phyloP scores from a whole-genome alignment of 139 green algal genomes.

The Trebouxia sp. region DNA sequence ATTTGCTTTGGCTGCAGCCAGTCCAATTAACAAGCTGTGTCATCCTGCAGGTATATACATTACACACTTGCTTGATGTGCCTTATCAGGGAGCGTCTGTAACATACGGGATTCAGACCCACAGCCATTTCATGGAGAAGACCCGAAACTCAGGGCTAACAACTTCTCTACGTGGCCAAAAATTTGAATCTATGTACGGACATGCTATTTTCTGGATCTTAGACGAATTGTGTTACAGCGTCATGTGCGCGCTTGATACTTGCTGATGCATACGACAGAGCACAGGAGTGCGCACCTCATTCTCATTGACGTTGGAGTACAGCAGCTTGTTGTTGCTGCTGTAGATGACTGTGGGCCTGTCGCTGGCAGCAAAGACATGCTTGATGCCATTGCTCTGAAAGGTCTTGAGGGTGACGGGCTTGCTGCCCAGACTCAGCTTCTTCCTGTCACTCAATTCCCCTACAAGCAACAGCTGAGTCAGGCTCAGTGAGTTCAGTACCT shows the following conservation, averaged over 20 bases:
- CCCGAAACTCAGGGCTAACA: too few species aligned
- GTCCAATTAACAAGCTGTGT: too few species aligned
- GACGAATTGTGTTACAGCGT: neutral
- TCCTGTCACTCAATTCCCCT: slow-evolving; percentile 65
- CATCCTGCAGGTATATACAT: too few species aligned
- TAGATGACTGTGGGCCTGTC: slow-evolving; percentile 98
- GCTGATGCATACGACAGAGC: neutral
- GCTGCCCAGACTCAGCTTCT: slow-evolving; percentile 86
- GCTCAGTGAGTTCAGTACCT: too few species aligned
- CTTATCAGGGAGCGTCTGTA: too few species aligned
- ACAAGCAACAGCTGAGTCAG: neutral
- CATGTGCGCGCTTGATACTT: neutral
- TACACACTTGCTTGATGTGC: too few species aligned
- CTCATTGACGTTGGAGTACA: slow-evolving; percentile 98
- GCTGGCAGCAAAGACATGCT: slow-evolving; percentile 88
- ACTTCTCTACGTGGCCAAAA: too few species aligned
- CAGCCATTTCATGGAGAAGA: too few species aligned
- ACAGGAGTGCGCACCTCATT: slow-evolving; percentile 60
- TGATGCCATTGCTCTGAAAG: slow-evolving; percentile 59
- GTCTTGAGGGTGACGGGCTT: slow-evolving; percentile 87
- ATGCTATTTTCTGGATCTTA: too few species aligned
- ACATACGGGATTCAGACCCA: too few species aligned
- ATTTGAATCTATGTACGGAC: too few species aligned
- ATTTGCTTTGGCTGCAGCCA: too few species aligned
- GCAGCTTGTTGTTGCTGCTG: slow-evolving; percentile 85